Percentiles rank a stretch among this genome's conserved stretches.
phyloP scores from a whole-genome alignment of 495 filamentous ascomycete species.

The Trypethelium eluteriae region DNA sequence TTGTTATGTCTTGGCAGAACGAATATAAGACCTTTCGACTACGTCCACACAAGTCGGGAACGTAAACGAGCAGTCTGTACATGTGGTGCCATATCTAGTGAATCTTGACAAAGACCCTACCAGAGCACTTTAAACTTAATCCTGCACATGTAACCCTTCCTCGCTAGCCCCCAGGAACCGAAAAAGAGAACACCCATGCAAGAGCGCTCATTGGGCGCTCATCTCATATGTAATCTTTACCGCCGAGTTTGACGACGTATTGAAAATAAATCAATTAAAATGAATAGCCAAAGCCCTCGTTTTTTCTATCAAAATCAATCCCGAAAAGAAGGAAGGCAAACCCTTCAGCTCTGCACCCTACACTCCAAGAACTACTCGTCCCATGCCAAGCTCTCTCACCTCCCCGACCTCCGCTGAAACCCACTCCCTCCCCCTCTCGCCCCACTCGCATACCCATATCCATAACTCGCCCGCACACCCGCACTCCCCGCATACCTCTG shows the following conservation, averaged over 20 bases:
- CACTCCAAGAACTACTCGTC: not conserved
- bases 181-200: no score
- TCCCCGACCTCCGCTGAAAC: not conserved
- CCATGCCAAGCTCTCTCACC: not conserved
- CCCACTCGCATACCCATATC: slow-evolving; percentile 14
- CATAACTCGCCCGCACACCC: slow-evolving; percentile 16
- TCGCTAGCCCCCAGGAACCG: no score
- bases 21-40: no score
- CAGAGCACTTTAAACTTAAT: no score
- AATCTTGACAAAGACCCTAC: no score
- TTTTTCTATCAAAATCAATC: not conserved
- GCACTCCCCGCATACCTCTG: slow-evolving; percentile 14
- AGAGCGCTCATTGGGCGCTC: not conserved
- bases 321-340: not conserved
- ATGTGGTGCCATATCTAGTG: no score
- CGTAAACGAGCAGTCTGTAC: no score
- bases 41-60: no score
- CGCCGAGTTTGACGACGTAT: not conserved
- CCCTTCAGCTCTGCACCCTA: not conserved
- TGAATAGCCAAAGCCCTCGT: not conserved
- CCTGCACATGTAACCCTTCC: no score
- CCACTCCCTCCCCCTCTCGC: slow-evolving; percentile 6
- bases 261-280: not conserved
- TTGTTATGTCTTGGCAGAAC: no score
- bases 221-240: not conserved